Conservation (phyloP, 169 alveolate genomes). For the Plasmodium berghei region DNA sequence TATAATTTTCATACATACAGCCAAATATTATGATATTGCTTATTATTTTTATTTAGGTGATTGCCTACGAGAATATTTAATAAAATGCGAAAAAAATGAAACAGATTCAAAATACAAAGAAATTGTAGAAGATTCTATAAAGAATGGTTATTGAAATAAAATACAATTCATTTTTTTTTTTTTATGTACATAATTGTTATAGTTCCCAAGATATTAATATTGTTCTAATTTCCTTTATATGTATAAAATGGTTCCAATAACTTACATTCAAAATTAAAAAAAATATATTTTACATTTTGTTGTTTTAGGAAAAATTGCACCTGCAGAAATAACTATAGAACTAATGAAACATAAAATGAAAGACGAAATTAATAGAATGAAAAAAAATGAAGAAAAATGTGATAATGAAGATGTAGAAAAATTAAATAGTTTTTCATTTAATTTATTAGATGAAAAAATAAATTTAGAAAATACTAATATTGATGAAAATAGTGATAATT, state of each 20-base stretch:
- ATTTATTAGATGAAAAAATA: slow-evolving; percentile 33
- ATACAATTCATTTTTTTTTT: neutral
- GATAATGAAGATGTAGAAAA: slow-evolving; percentile 2
- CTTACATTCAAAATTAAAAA: too few species aligned
- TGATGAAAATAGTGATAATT: slow-evolving; percentile 27
- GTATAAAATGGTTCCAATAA: too few species aligned
- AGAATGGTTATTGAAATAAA: slow-evolving; percentile 78
- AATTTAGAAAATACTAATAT: slow-evolving; percentile 38
- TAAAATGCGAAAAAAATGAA: slow-evolving; percentile 53
- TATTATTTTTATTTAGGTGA: slow-evolving; percentile 76
- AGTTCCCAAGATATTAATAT: neutral
- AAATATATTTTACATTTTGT: too few species aligned
- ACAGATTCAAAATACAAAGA: slow-evolving; percentile 32
- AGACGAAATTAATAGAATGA: slow-evolving; percentile 63
- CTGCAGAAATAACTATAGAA: slow-evolving; percentile 93
- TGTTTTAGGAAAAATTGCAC: slow-evolving; percentile 91
- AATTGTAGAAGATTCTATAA: slow-evolving; percentile 59
- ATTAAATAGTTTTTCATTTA: slow-evolving; percentile 56
- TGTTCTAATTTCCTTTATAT: neutral
- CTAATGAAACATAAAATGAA: slow-evolving; percentile 91
- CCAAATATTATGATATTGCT: neutral
- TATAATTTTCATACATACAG: neutral
- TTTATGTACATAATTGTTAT: neutral
- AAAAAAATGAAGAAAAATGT: slow-evolving; percentile 33
- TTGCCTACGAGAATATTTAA: slow-evolving; percentile 84